phyloP scores from a whole-genome alignment of 495 filamentous ascomycete genomes.

The Chaetomium cochliodes region DNA sequence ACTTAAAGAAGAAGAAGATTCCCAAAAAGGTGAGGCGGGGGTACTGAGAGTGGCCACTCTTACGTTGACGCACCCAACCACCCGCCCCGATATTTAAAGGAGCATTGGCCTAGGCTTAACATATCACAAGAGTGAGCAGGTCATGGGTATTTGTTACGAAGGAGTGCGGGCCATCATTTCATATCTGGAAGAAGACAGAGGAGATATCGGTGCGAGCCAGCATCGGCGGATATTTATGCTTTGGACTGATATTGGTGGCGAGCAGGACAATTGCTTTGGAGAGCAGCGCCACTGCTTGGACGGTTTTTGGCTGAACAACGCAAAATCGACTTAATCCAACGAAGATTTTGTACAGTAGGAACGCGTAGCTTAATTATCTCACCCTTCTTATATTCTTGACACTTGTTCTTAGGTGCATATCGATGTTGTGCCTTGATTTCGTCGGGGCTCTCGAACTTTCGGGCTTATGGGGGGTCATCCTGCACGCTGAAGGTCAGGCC shows the following conservation, averaged over 20 bases:
- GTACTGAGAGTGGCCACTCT: slow-evolving; percentile 19
- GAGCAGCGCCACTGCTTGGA: slow-evolving; percentile 23
- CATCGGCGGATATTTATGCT: not conserved
- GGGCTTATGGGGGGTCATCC: not conserved
- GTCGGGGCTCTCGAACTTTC: not conserved
- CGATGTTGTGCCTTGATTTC: too few relatives aligned
- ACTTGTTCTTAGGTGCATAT: not conserved
- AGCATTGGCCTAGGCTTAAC: not conserved
- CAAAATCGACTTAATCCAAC: not conserved
- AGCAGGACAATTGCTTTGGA: slow-evolving; percentile 25
- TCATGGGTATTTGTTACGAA: not conserved
- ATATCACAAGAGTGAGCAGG: not conserved
- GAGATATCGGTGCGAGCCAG: not conserved
- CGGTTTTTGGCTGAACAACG: slow-evolving; percentile 20
- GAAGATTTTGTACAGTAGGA: slow-evolving; percentile 16
- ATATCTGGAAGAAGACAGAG: not conserved
- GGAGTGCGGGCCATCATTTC: not conserved
- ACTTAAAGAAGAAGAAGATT: slow-evolving; percentile 20
- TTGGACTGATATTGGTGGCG: slow-evolving; percentile 12
- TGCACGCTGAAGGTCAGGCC: too few relatives aligned
- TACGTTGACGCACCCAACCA: too few relatives aligned
- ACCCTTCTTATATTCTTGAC: slow-evolving; percentile 5
- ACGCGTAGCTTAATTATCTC: not conserved
- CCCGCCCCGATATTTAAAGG: not conserved
- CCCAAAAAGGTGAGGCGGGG: slow-evolving; percentile 22